A percentile compares a stretch with the other conserved stretches of the same genome.
Evolutionary conservation across 2,329 filamentous ascomycete species (phyloP).

Genomic region (Pseudogymnoascus sp.): DNA sequence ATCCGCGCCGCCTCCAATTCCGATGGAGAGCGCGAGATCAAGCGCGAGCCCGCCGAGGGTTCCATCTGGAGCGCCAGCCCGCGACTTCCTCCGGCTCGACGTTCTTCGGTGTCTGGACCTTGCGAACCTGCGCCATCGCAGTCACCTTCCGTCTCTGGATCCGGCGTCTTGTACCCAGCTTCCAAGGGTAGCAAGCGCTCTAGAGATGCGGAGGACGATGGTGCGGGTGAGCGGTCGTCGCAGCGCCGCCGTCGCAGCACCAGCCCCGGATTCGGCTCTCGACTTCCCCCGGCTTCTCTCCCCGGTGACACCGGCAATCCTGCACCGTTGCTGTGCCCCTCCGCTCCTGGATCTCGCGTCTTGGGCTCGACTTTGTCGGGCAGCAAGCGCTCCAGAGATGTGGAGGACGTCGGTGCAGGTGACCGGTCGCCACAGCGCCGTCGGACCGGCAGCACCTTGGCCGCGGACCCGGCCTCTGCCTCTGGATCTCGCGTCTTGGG

Average conservation of each 20-base stretch:
- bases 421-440: not conserved
- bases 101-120: not conserved
- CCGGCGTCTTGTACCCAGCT: not conserved
- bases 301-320: not conserved
- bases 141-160: not conserved
- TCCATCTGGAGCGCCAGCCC: not conserved
- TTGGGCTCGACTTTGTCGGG: not conserved
- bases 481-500: not conserved
- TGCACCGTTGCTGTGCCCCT: not conserved
- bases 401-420: not conserved
- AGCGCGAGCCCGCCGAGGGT: not conserved
- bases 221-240: not conserved
- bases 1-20: not conserved
- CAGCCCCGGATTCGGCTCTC: not conserved
- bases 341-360: not conserved
- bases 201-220: not conserved
- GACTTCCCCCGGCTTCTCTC: not conserved
- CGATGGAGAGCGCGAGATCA: not conserved
- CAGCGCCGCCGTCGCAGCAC: not conserved
- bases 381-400: not conserved
- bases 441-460: not conserved
- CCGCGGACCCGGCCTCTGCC: not conserved
- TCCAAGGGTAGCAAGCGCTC: not conserved
- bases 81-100: not conserved
- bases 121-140: not conserved